Evolutionary conservation across 805 yeast species (phyloP), one percentile per base, ranked within the genome.

Genomic region (Debaryomyces prosopidis): DNA sequence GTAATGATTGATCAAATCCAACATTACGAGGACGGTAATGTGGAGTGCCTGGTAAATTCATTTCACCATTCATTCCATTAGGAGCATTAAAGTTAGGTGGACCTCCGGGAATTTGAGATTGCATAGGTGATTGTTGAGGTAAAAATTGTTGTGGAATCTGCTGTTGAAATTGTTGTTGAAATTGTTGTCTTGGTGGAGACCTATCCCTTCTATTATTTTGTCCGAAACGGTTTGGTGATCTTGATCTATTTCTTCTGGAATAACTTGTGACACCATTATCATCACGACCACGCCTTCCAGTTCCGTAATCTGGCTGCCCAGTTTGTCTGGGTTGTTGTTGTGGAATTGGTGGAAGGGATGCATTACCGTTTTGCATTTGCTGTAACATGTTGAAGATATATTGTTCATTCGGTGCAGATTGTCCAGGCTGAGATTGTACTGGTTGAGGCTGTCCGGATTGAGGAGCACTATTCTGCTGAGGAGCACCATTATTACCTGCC

Each of bases 21-120:
- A 89, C 84, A 45, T 80, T 81, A 57, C 82, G 82, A n/a, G 85
- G 84, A 66, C 96, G 81, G 65, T 71, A 87, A 65, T 87, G 90
- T 2, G 87, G 83, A 42, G 83, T 84, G 2, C 87, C 84, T 33
- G 87, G 88, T 5, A 75, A 66, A 60, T 87, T 87, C 54, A 71
- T 68, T 65, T 87, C 94, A 10, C 45, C 46, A 26, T 27, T 27
- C 26, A 15, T 28, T 10, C 12, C 40, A 12, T 26, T 14, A 31
- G 47, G 44, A 43, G 35, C 20, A 15, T 36, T 27, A 20, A 12
- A 35, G 40, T 18, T 35, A 36, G 30, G 23, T 9, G 33, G 33
- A 9, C 33, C 33, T 9, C 16, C 33, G 6, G 14, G 33, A 30
- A 34, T 32, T 37, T 43, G 39, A 8, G 14, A 40, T 28, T 46